Evolutionary conservation across 768 basidiomycete species (phyloP).

Genomic region (Leucogyrophana mollusca): DNA sequence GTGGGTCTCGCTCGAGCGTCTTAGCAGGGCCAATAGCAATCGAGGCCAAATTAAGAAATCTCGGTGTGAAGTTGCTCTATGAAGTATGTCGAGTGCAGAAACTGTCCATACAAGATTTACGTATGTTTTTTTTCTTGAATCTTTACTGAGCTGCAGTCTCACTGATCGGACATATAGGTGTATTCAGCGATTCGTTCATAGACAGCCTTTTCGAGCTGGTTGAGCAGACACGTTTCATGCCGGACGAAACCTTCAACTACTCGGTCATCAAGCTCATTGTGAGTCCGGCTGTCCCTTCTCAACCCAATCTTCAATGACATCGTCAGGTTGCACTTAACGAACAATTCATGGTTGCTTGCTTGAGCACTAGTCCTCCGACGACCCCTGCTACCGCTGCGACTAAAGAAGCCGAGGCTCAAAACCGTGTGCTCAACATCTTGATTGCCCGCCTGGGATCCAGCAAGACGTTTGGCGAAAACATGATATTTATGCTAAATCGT

Average conservation of each 20-base stretch:
- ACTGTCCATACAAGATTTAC: constrained; percentile 71
- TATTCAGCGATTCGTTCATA: constrained; percentile 83
- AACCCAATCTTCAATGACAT: constrained; percentile 7
- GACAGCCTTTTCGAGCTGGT: constrained; percentile 91
- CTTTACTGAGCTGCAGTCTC: constrained; percentile 1
- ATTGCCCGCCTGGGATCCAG: constrained; percentile 82
- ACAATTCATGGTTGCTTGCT: constrained; percentile 93
- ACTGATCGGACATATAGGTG: constrained; percentile 41
- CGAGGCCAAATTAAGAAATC: constrained; percentile 74
- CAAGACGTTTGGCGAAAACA: constrained; percentile 96
- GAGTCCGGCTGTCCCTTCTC: constrained; percentile 25
- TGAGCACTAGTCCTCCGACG: constrained; percentile 33
- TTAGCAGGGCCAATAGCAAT: constrained; percentile 59
- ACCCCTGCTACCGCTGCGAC: constrained; percentile 16
- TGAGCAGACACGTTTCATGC: constrained; percentile 84
- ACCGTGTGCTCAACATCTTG: constrained; percentile 80
- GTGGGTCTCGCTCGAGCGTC: constrained; percentile 37
- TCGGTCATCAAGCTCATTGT: constrained; percentile 93
- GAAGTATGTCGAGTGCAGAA: constrained; percentile 94
- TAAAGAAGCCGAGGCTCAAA: constrained; percentile 48
- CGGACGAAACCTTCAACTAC: constrained; percentile 94
- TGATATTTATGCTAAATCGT: constrained; percentile 99
- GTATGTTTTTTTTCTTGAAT: constrained; percentile 41
- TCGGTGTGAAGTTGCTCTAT: constrained; percentile 78
- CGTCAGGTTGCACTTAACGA: constrained; percentile 88